Base-by-base conservation (phyloP, 495 filamentous ascomycete species). In the Platismatia glauca region DNA sequence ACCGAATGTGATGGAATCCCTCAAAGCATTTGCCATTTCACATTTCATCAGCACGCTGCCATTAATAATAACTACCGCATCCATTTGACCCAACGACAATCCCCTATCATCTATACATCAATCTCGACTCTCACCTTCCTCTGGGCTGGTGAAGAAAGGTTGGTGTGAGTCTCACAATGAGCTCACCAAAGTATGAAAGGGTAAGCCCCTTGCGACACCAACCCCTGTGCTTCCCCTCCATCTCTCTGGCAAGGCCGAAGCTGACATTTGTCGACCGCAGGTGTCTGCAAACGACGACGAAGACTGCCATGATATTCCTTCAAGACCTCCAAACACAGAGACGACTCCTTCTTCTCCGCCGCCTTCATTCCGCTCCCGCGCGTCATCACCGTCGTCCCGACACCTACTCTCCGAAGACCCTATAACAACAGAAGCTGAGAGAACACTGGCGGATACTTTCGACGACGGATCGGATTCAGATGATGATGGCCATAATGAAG, bases 321-420 rank as follows among this genome's bases (percentile, higher is more conserved):
- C 65, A 5, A 43, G 38, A 68, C 60, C 71, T 65, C 63, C 75
- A 71, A 60, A 68, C 62, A 66, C 71, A 27, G 70, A 77, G 55
- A 72, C 79, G 34, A 84, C 87, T 58, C 89, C 91, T 29, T 84
- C 79, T 70, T 97, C 95, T 61, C 91, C 94, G 50, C 92, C 95
- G 24, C 94, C 95, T 27, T 97, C 95, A 13, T 98, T 97, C 73
- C 90, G 82, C 69, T 97, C 92, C 46, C 84, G 89, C 60, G 84
- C 85, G 1, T 89, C 89, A 9, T 95, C 91, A 9, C 82, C 84
- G 38, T 80, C 83, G 58, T 78, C 81, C 46, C 79, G 80, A 68
- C 78, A 82, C 52, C 74, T 82, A 59, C 74, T 84, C 27, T 66
- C 76, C 43, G 73, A 78, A 62, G 82, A 86, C 61, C 79, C 83